Percentiles rank a stretch among this genome's conserved stretches.
phyloP scores from a whole-genome alignment of 176 grass and related monocot genomes.

The Phoenix dactylifera region DNA sequence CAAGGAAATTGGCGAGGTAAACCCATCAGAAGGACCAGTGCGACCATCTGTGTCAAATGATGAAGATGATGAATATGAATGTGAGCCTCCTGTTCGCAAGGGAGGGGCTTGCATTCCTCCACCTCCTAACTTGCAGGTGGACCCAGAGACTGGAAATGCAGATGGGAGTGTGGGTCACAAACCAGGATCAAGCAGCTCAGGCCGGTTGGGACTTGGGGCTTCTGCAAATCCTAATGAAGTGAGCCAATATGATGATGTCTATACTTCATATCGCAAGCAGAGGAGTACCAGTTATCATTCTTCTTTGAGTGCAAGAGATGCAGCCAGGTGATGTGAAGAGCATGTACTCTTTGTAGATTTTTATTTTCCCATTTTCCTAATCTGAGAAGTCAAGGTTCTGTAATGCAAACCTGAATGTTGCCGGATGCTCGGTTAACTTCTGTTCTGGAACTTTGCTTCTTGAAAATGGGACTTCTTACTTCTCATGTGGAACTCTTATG shows the following conservation, averaged over 20 bases:
- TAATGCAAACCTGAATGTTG: too few relatives aligned
- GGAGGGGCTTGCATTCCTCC: conserved; percentile 89
- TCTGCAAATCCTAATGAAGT: conserved; percentile 40
- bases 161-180: conserved; percentile 51
- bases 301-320: conserved; percentile 60
- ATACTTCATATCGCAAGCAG: conserved; percentile 77
- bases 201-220: conserved; percentile 61
- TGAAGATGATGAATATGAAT: conserved; percentile 52
- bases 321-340: conserved; percentile 11
- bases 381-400: too few relatives aligned
- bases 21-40: conserved; percentile 78
- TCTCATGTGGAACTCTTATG: too few relatives aligned
- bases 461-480: too few relatives aligned
- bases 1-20: conserved; percentile 79
- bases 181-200: conserved; percentile 35
- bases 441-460: too few relatives aligned
- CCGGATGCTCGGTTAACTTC: too few relatives aligned
- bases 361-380: too few relatives aligned
- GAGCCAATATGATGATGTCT: conserved; percentile 82
- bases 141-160: conserved; percentile 63
- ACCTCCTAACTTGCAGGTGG: conserved; percentile 53
- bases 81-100: conserved; percentile 51
- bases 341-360: too few relatives aligned
- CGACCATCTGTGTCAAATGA: conserved; percentile 36
- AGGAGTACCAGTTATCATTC: conserved; percentile 82